A percentile compares a stretch with the other conserved stretches of the same genome.
These are phyloP conservation scores for Aspergillus latus DNA, from an alignment of 2,329 filamentous ascomycete genomes.

Conservation along the genomic window DNA sequence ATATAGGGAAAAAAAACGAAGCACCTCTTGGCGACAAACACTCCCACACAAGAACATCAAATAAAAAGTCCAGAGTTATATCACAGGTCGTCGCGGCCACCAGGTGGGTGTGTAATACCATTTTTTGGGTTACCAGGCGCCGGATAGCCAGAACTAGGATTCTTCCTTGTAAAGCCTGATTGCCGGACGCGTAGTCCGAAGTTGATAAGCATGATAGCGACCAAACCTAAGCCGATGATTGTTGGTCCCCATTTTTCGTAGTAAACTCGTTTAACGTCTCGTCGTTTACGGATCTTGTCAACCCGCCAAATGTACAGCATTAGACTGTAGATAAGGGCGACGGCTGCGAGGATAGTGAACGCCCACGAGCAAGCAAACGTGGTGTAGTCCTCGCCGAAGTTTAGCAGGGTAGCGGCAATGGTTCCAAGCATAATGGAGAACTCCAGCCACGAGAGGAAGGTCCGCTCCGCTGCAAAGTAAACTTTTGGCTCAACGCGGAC, in stretches of 20 bases:
- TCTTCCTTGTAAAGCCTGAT: conserved; percentile 28
- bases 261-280: conserved; percentile 72
- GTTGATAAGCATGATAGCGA: conserved; percentile 73
- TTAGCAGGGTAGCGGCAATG: conserved; percentile 79
- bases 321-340: conserved; percentile 79
- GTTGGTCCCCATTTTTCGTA: conserved; percentile 88
- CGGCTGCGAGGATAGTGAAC: conserved; percentile 78
- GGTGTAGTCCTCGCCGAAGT: conserved; percentile 65
- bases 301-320: conserved; percentile 86
- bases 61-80: neutral
- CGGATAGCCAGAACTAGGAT: conserved; percentile 1
- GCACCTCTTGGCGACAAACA: neutral
- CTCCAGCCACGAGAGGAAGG: conserved; percentile 95
- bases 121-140: neutral
- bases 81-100: conserved; percentile 18
- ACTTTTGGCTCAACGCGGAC: conserved; percentile 97
- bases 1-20: neutral
- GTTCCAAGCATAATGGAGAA: conserved; percentile 93
- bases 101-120: neutral
- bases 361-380: conserved; percentile 70
- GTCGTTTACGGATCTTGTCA: conserved; percentile 75
- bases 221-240: conserved; percentile 69
- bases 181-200: conserved; percentile 75
- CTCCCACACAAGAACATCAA: neutral
- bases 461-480: conserved; percentile 93